Base-by-base conservation (phyloP, 2,329 filamentous ascomycete genomes). In the Exophiala spinifera region DNA sequence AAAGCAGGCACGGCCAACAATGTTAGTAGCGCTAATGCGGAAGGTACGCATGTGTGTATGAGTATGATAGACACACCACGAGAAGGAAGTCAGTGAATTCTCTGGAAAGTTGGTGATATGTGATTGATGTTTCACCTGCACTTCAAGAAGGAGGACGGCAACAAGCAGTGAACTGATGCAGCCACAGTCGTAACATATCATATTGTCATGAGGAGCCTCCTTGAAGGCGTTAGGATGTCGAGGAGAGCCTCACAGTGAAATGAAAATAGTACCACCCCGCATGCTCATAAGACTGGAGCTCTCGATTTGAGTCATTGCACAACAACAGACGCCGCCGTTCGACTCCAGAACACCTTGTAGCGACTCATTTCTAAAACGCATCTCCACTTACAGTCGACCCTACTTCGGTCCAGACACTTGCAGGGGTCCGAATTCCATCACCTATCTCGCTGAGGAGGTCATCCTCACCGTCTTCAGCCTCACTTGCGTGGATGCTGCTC, bases 331-430 rank as follows among this genome's bases (percentile, higher is more conserved):
- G 28, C 28, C 28, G 3, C 28, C n/a, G n/a, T n/a, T n/a, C n/a
- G 11, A 31, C 28, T 31, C 28, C 28, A 11, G 28, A 11, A 31
- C 28, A 31, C 28, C 28, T 10, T 7, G 28, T 10, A 31, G 4
- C 7, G 3, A 31, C 7, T 10, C 6, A 31, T 31, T 6, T 31
- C 28, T 39, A 39, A n/a, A 39, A 39, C 11, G 21, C 48, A 43
- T 63, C 63, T 21, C 62, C 64, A 51, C 66, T 68, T 15, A 67
- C 62, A n/a, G 61, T 58, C 53, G 66, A 68, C 13, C 62, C 66
- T 4, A 69, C 65, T 43, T 69, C 66, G 23, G 66, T 67, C 66
- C 66, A 69, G 1, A 55, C 57, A 55, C 64, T 69, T 17, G 61
- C 64, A 25, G 66, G 66, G 10, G 66, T 69, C 34, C 59, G 64